Evolutionary conservation across 306 rosid genomes (phyloP).

Genomic region (Ochetophila trinervis): DNA sequence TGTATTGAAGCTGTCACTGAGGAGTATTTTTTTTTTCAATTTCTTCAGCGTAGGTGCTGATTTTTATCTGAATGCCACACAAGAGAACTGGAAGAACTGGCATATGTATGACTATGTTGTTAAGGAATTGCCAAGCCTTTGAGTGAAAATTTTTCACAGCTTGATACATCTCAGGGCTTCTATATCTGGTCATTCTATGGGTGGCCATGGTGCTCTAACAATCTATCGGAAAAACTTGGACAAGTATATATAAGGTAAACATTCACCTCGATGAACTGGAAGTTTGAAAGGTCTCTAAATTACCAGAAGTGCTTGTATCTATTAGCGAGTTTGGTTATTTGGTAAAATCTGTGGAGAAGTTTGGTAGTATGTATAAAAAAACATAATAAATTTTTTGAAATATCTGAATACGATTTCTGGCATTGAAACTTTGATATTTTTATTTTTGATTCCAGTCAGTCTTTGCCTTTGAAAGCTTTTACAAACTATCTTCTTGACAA

Average conservation of each 20-base stretch:
- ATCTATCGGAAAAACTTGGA: conserved; percentile 77
- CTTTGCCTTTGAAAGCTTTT: conserved; percentile 88
- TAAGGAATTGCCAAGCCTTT: conserved; percentile 81
- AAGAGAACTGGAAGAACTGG: conserved; percentile 99
- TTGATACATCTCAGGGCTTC: conserved; percentile 78
- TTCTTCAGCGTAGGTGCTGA: conserved; percentile 68
- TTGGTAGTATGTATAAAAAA: not conserved
- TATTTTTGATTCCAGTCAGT: conserved; percentile 58
- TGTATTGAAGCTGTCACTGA: not conserved
- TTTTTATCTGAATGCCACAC: conserved; percentile 89
- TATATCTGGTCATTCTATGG: conserved; percentile 94
- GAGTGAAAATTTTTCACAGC: conserved; percentile 68
- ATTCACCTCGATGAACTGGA: conserved; percentile 6
- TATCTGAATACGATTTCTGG: no score
- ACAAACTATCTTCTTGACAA: conserved; percentile 76
- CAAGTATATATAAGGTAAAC: conserved; percentile 88
- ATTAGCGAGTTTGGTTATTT: not conserved
- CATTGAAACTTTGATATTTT: no score
- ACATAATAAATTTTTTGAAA: not conserved
- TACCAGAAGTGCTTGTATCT: not conserved
- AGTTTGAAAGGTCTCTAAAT: conserved; percentile 3
- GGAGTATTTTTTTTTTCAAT: not conserved
- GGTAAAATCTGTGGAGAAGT: not conserved
- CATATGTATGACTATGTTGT: conserved; percentile 93
- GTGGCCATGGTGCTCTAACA: conserved; percentile 93